Conservation (phyloP, 495 filamentous ascomycete species). For the Xylaria bambusicola region DNA sequence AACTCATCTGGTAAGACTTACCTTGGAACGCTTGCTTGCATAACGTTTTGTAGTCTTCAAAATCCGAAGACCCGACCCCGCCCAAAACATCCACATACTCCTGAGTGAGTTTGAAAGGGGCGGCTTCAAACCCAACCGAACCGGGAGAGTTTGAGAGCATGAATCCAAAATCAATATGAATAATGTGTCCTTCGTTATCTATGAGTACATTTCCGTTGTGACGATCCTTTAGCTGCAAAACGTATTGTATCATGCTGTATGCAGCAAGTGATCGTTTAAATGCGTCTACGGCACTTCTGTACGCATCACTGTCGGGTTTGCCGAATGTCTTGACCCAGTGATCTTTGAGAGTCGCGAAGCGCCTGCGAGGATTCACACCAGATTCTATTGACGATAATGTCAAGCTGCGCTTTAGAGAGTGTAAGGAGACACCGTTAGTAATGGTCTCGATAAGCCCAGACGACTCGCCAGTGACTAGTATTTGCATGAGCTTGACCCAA, state of each 20-base stretch:
- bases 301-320: constrained; percentile 58
- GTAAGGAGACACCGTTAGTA: constrained; percentile 74
- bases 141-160: constrained; percentile 81
- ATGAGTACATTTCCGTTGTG: constrained; percentile 81
- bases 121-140: constrained; percentile 74
- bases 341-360: constrained; percentile 72
- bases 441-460: constrained; percentile 80
- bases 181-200: constrained; percentile 76
- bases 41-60: constrained; percentile 65
- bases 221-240: constrained; percentile 77
- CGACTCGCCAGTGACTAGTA: constrained; percentile 75
- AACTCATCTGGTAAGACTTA: constrained; percentile 28
- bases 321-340: constrained; percentile 78
- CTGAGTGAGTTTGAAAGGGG: constrained; percentile 76
- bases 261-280: constrained; percentile 72
- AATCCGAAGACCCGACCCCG: constrained; percentile 61
- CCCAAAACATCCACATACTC: constrained; percentile 78
- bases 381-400: constrained; percentile 67
- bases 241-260: constrained; percentile 74
- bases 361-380: constrained; percentile 63
- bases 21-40: constrained; percentile 77
- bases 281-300: constrained; percentile 64
- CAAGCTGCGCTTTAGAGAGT: constrained; percentile 73
- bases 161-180: constrained; percentile 82
- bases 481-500: constrained; percentile 79